A percentile compares a stretch with the other conserved stretches of the same genome.
Conservation (phyloP, 495 filamentous ascomycete genomes). For the Clohesyomyces aquaticus region DNA sequence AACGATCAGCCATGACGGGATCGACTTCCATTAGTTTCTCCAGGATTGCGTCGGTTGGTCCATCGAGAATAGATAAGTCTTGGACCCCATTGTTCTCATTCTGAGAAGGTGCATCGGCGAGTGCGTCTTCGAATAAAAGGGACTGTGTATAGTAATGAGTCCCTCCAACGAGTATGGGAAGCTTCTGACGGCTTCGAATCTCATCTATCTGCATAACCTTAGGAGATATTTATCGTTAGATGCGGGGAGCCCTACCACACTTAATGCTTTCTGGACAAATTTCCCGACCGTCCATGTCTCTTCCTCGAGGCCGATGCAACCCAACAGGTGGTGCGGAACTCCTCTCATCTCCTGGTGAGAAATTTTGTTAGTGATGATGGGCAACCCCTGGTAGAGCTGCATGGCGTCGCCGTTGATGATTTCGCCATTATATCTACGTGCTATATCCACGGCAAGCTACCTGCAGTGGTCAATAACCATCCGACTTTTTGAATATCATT, state of each 20-base stretch:
- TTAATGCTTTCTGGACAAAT: constrained; percentile 70
- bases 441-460: constrained; percentile 91
- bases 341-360: constrained; percentile 72
- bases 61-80: constrained; percentile 72
- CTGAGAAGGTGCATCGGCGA: constrained; percentile 54
- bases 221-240: neutral
- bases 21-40: constrained; percentile 76
- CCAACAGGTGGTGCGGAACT: constrained; percentile 87
- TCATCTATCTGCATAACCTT: constrained; percentile 61
- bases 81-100: constrained; percentile 38
- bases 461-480: constrained; percentile 43
- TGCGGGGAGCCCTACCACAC: constrained; percentile 49
- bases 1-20: constrained; percentile 83
- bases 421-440: constrained; percentile 83
- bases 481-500: constrained; percentile 22
- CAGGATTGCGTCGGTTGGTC: constrained; percentile 69
- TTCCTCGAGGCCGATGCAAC: constrained; percentile 70
- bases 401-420: constrained; percentile 99
- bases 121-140: constrained; percentile 72
- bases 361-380: constrained; percentile 95
- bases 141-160: constrained; percentile 93
- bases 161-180: constrained; percentile 92
- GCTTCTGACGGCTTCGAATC: constrained; percentile 71
- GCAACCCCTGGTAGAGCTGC: constrained; percentile 93
- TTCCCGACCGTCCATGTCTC: constrained; percentile 78